Evolutionary conservation across 2,329 filamentous ascomycete genomes (phyloP), one percentile per base, ranked within the genome.

Genomic region (Alternaria infectoria): DNA sequence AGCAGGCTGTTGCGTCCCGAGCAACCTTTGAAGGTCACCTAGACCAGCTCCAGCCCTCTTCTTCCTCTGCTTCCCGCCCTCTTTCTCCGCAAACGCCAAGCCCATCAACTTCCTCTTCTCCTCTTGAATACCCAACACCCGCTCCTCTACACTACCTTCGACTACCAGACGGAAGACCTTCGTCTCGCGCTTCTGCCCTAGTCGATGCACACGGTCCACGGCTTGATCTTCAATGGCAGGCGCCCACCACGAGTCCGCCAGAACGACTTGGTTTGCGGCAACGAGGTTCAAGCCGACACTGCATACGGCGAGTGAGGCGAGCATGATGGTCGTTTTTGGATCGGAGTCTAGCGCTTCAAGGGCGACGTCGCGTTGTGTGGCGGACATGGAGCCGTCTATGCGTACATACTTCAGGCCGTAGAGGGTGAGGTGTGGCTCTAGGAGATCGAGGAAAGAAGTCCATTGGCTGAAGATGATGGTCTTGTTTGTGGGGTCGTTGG

Each of bases 191-290:
- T 86, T 94, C 81, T 97, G 94, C 0, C 93, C 93, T 0, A 97
- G 84, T 0, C 93, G 87, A 76, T 97, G 92, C 7, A 97, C 93
- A 5, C 93, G 90, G 75, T 97, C 93, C 3, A 97, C 86, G 4
- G 94, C 94, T 77, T 97, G 93, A 70, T 97, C 93, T 79, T 97
- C 93, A 59, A 97, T 96, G 1, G 93, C 93, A 0, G 93, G 93
- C 2, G 93, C 93, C 79, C 93, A 97, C 93, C 93, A 97, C 62
- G 88, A 91, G 78, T 97, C 93, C 0, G 89, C 88, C 19, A 97
- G 84, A 49, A 97, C 89, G 62, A 96, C 92, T 7, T 93, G 93
- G 71, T 96, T 93, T 0, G 93, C 93, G 0, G 92, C 89, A 0
- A 94, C 92, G 12, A 97, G 86, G 71, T 97, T 97, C 49, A 97